phyloP scores from a whole-genome alignment of 306 rosid genomes.

The Alnus rubra region DNA sequence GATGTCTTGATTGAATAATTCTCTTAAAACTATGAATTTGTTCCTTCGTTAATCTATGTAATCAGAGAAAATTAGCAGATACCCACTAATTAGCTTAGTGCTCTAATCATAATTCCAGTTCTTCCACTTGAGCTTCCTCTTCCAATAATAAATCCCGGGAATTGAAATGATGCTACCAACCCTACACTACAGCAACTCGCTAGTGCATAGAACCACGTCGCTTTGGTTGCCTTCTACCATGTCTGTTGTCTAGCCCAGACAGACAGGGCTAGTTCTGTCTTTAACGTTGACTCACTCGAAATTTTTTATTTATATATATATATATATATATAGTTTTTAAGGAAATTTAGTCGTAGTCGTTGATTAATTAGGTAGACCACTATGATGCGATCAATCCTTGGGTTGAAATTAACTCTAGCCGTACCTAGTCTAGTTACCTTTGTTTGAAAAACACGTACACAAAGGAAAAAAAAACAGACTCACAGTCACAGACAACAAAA shows the following conservation, averaged over 20 bases:
- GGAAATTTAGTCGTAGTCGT: too few relatives aligned
- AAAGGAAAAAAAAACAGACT: not conserved
- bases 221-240: not conserved
- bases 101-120: not conserved
- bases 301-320: too few relatives aligned
- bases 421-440: not conserved
- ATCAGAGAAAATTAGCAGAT: slow-evolving; percentile 14
- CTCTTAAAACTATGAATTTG: not conserved
- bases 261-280: not conserved
- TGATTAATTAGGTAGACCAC: too few relatives aligned
- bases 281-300: too few relatives aligned
- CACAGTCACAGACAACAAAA: not conserved
- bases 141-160: not conserved
- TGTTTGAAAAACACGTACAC: not conserved
- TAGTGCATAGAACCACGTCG: not conserved
- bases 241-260: not conserved
- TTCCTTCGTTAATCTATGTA: not conserved
- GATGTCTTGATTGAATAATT: not conserved
- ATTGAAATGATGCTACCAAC: slow-evolving; percentile 10
- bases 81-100: not conserved
- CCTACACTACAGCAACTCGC: not conserved
- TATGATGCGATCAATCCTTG: not conserved
- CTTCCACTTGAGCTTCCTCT: slow-evolving; percentile 1
- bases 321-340: too few relatives aligned
- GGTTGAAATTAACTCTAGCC: not conserved